These are phyloP conservation scores for Bathelium albidoporum DNA, from an alignment of 495 filamentous ascomycete species.

Conservation along the genomic window DNA sequence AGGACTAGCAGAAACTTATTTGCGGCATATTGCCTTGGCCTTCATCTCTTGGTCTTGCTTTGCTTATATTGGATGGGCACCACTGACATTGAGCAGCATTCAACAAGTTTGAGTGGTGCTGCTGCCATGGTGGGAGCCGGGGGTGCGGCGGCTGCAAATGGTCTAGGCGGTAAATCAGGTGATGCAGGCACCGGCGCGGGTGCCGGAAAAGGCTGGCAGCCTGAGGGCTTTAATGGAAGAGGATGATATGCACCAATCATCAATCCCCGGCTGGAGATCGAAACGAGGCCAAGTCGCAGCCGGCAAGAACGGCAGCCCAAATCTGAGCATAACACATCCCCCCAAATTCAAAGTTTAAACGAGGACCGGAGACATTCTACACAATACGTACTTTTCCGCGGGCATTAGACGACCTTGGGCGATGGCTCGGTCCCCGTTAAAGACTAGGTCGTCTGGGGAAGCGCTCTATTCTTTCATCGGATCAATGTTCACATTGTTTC, in stretches of 20 bases:
- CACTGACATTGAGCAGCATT: constrained; percentile 23
- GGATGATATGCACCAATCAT: background rate
- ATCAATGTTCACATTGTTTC: no score
- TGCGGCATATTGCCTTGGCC: constrained; percentile 80
- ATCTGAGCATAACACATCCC: no score
- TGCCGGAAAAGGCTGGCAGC: constrained; percentile 13
- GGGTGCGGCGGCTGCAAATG: constrained; percentile 32
- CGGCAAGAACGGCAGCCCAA: no score
- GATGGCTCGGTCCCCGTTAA: background rate
- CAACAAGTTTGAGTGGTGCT: constrained; percentile 46
- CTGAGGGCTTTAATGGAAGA: constrained; percentile 16
- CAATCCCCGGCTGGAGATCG: no score
- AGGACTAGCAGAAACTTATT: constrained; percentile 88
- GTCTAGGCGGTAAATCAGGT: constrained; percentile 23
- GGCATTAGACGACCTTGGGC: no score
- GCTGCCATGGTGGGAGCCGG: constrained; percentile 24
- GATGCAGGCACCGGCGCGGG: constrained; percentile 16
- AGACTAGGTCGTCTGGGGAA: background rate
- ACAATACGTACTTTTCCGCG: background rate
- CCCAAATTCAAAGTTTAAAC: no score
- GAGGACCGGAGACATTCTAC: background rate
- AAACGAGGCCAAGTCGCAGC: no score
- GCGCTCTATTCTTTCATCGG: background rate
- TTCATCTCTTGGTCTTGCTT: constrained; percentile 77
- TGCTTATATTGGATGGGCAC: constrained; percentile 79